phyloP scores from a whole-genome alignment of 1,139 yeast species.

The Yamadazyma buinensis region DNA sequence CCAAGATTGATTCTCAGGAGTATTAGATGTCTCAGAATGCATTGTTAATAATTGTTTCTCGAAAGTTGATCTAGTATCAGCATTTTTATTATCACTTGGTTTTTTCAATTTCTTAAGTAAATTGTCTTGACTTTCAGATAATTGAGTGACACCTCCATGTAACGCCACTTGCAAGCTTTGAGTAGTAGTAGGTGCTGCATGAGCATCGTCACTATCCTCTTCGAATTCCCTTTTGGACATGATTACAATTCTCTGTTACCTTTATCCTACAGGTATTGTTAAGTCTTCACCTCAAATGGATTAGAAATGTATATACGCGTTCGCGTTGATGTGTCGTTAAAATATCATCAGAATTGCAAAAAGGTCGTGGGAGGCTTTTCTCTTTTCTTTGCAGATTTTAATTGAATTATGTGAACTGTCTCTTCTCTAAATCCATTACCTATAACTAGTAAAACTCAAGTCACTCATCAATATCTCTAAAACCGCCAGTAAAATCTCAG shows the following conservation, averaged over 20 bases:
- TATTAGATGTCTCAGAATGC: slow-evolving; percentile 35
- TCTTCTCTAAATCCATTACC: no score
- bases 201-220: slow-evolving; percentile 28
- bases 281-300: no score
- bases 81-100: slow-evolving; percentile 22
- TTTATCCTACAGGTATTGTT: no score
- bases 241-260: no score
- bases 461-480: no score
- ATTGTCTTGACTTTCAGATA: slow-evolving; percentile 29
- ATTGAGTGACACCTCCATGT: slow-evolving; percentile 18
- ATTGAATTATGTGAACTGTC: no score
- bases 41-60: slow-evolving; percentile 62
- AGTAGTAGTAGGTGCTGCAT: slow-evolving; percentile 42
- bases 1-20: slow-evolving; percentile 56
- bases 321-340: background rate
- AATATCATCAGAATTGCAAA: no score
- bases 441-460: no score
- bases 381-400: no score
- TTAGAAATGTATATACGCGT: background rate
- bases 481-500: no score
- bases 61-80: slow-evolving; percentile 46
- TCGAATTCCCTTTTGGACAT: slow-evolving; percentile 13
- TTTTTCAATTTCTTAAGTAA: slow-evolving; percentile 34
- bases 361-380: no score
- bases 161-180: slow-evolving; percentile 19